phyloP scores from a whole-genome alignment of 306 rosid genomes.

The Spatholobus suberectus region DNA sequence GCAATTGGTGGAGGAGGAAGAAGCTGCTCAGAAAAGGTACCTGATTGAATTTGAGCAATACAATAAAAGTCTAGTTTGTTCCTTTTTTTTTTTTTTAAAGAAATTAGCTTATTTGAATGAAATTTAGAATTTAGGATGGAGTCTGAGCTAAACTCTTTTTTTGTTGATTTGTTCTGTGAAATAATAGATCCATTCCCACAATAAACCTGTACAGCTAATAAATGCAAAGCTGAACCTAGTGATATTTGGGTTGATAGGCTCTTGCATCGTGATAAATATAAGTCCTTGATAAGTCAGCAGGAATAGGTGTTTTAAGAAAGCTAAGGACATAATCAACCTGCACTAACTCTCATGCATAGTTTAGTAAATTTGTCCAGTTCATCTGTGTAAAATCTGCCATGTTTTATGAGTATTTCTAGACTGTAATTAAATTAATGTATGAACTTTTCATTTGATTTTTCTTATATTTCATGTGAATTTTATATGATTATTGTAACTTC shows the following conservation, averaged over 20 bases:
- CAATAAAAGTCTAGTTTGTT: neutral
- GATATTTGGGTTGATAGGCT: slow-evolving; percentile 13
- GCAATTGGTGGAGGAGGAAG: slow-evolving; percentile 88
- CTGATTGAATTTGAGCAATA: slow-evolving; percentile 23
- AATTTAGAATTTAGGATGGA: slow-evolving; percentile 21
- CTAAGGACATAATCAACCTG: slow-evolving; percentile 24
- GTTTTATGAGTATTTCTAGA: slow-evolving; percentile 30
- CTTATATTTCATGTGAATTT: neutral
- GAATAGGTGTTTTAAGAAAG: slow-evolving; percentile 18
- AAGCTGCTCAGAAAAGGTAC: slow-evolving; percentile 88
- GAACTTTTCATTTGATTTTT: slow-evolving; percentile 23
- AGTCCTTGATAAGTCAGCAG: slow-evolving; percentile 8
- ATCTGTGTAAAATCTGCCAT: neutral
- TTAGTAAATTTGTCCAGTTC: neutral
- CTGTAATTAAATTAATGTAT: neutral
- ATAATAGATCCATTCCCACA: slow-evolving; percentile 1
- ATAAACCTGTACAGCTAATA: neutral
- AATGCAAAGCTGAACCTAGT: slow-evolving; percentile 19
- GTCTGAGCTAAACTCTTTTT: neutral
- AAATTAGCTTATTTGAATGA: slow-evolving; percentile 17
- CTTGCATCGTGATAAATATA: slow-evolving; percentile 11
- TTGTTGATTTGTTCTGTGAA: neutral
- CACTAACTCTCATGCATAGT: neutral
- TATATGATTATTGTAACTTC: neutral
- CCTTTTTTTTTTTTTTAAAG: neutral